Evolutionary conservation across 306 rosid species (phyloP).

Genomic region (Mucuna pruriens): DNA sequence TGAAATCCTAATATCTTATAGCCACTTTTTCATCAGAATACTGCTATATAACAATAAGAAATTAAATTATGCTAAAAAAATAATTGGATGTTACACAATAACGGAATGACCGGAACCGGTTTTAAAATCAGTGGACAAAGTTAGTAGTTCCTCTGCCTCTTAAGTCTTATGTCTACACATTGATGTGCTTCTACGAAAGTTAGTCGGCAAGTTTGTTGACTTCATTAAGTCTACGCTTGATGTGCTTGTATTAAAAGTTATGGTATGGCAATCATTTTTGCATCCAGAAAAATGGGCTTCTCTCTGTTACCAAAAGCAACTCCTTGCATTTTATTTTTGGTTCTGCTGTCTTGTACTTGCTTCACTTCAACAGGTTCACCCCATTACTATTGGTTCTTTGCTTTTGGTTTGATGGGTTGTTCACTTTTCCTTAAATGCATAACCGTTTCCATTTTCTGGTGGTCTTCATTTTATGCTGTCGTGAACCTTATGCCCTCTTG

Average conservation of each 20-base stretch:
- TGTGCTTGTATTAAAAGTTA: not conserved
- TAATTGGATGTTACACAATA: too few species aligned
- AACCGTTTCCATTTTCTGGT: not conserved
- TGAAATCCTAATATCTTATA: too few species aligned
- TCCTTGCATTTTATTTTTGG: conserved; percentile 41
- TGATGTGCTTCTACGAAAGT: not conserved
- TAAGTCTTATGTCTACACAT: not conserved
- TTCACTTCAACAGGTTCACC: conserved; percentile 69
- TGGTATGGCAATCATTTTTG: not conserved
- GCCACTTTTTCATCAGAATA: too few species aligned
- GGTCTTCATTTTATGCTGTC: conserved; percentile 13
- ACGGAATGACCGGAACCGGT: too few species aligned
- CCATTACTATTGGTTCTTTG: conserved; percentile 13
- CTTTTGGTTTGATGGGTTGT: conserved; percentile 16
- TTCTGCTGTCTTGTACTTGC: conserved; percentile 46
- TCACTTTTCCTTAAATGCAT: conserved; percentile 1
- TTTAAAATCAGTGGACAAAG: not conserved
- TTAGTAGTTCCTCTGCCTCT: not conserved
- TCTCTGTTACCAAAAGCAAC: conserved; percentile 25
- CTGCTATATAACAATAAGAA: too few species aligned
- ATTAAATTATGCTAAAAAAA: too few species aligned
- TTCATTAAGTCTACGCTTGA: not conserved
- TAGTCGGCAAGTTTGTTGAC: not conserved
- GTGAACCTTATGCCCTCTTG: not conserved
- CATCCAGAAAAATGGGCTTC: conserved; percentile 43